Evolutionary conservation across 805 yeast species (phyloP).

Genomic region (Cyberlindnera lachancei): DNA sequence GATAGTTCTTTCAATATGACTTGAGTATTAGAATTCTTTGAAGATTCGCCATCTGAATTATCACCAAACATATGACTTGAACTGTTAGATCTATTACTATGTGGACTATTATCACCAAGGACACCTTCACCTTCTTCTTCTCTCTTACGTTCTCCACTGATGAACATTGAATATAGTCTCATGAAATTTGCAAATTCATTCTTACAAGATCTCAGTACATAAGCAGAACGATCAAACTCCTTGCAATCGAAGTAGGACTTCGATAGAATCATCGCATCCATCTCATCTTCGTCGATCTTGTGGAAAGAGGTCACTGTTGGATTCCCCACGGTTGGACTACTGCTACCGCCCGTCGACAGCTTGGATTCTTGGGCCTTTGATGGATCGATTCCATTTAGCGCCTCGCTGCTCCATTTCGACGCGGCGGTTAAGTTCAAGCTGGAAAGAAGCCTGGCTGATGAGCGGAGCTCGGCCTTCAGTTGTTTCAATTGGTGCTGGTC

Average conservation of each 20-base stretch:
- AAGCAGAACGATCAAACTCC: constrained; percentile 76
- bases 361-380: no score
- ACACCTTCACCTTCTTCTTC: constrained; percentile 70
- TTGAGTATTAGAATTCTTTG: constrained; percentile 23
- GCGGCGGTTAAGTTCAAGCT: constrained; percentile 58
- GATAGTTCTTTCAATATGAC: constrained; percentile 37
- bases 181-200: constrained; percentile 53
- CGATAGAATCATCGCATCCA: constrained; percentile 50
- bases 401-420: constrained; percentile 83
- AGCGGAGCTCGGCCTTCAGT: constrained; percentile 17
- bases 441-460: constrained; percentile 38
- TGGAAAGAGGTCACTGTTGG: no score
- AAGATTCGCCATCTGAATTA: no score
- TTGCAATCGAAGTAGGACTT: constrained; percentile 69
- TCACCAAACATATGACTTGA: no score
- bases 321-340: no score
- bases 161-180: constrained; percentile 56
- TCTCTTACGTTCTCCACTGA: constrained; percentile 70
- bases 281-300: constrained; percentile 22
- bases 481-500: background rate
- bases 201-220: constrained; percentile 42
- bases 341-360: no score
- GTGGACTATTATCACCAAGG: constrained; percentile 35
- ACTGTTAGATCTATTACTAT: no score
- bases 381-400: constrained; percentile 37